Evolutionary conservation across 2,329 filamentous ascomycete genomes (phyloP).

Genomic region (Exophiala calicioides): DNA sequence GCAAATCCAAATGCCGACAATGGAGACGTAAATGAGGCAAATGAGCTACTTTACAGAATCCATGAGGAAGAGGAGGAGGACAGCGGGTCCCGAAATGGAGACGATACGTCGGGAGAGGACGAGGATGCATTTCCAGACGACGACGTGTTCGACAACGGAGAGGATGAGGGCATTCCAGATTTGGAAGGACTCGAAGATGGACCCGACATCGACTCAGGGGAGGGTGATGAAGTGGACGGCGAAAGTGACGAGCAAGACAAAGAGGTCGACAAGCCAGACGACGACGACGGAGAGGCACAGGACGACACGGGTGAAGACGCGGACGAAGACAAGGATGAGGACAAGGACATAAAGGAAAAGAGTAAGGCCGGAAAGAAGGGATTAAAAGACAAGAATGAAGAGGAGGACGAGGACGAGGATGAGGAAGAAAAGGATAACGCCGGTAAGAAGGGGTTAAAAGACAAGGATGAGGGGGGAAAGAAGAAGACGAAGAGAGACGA

Average conservation of each 20-base stretch:
- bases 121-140: not conserved
- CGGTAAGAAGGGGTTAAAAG: not conserved
- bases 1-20: slow-evolving; percentile 13
- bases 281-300: slow-evolving; percentile 9
- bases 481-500: slow-evolving; percentile 3
- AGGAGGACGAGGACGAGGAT: slow-evolving; percentile 3
- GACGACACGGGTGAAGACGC: no score
- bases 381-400: slow-evolving; percentile 1
- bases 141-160: not conserved
- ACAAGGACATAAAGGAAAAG: slow-evolving; percentile 2
- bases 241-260: slow-evolving; percentile 4
- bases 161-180: slow-evolving; percentile 16
- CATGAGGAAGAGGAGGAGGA: slow-evolving; percentile 11
- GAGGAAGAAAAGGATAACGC: slow-evolving; percentile 7
- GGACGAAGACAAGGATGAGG: slow-evolving; percentile 5
- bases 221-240: not conserved
- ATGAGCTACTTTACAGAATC: slow-evolving; percentile 19
- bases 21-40: slow-evolving; percentile 15
- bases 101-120: not conserved
- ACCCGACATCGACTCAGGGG: no score
- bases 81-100: not conserved
- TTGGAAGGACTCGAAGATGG: slow-evolving; percentile 3
- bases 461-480: slow-evolving; percentile 2
- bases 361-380: not conserved
- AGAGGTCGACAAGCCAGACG: not conserved